These are phyloP conservation scores for Atractiella rhizophila DNA, from an alignment of 768 basidiomycete genomes.

Conservation along the genomic window DNA sequence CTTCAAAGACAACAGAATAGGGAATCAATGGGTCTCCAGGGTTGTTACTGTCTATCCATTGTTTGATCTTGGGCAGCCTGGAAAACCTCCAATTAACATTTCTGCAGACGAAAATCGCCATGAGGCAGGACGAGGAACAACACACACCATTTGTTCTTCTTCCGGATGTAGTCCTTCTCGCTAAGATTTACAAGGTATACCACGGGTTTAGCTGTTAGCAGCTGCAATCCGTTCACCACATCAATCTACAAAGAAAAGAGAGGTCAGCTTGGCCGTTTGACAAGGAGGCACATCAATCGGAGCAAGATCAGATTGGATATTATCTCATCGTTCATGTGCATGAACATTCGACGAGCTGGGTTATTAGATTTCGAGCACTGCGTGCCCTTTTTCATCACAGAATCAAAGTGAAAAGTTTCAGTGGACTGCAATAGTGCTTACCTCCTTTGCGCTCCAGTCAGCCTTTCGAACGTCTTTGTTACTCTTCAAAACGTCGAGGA, in stretches of 20 bases:
- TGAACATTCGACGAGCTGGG: conserved; percentile 75
- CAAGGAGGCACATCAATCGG: background rate
- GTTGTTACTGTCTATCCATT: conserved; percentile 90
- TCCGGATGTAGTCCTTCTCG: conserved; percentile 77
- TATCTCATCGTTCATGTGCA: conserved; percentile 43
- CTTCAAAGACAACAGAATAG: conserved; percentile 86
- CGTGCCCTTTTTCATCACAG: conserved; percentile 51
- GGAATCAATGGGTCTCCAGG: conserved; percentile 88
- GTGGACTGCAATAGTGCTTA: conserved; percentile 21
- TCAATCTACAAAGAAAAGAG: conserved; percentile 36
- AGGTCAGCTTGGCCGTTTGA: conserved; percentile 1
- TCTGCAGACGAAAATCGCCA: background rate
- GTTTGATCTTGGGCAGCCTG: conserved; percentile 88
- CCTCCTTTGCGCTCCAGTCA: conserved; percentile 95
- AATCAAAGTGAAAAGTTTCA: conserved; percentile 1
- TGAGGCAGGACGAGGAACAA: background rate
- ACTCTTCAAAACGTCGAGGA: conserved; percentile 47
- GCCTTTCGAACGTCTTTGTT: conserved; percentile 74
- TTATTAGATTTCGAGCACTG: conserved; percentile 42
- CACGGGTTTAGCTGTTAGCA: conserved; percentile 88
- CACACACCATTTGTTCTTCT: conserved; percentile 93
- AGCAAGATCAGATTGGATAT: conserved; percentile 24
- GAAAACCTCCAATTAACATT: background rate
- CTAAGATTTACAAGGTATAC: conserved; percentile 94
- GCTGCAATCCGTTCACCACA: conserved; percentile 59